Base-by-base conservation (phyloP, 2,329 filamentous ascomycete genomes). In the Beauveria bassiana region DNA sequence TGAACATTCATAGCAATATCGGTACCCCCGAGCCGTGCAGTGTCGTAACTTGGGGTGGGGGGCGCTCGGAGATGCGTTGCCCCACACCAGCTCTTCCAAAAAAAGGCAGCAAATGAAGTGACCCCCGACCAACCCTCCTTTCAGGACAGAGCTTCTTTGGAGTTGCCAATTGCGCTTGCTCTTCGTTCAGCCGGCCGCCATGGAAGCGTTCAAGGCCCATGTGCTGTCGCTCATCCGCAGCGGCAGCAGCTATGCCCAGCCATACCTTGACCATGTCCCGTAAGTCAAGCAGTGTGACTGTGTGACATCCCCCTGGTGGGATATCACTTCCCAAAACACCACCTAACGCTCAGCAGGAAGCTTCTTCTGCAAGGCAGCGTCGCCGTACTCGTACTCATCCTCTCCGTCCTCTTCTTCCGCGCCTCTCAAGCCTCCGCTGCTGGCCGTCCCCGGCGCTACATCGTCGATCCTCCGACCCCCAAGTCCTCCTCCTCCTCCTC, bases 401-500 rank as follows among this genome's bases (percentile, higher is more conserved):
- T 73, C 50, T 70, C 74, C 55, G 42, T 70, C 45, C 18, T 71
- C 57, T 64, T 76, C 56, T 64, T 75, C 59, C 68, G 69, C 40
- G 31, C 70, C 55, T 65, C 69, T 49, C 64, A 69, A 63, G 59
- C 63, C 24, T 66, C 68, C 50, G 70, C 74, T 61, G 70, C 72
- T 46, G 74, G 76, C 59, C 70, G 68, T 65, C 76, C 81, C 9
- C 81, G 85, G 47, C 77, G 76, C 40, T 92, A 89, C 74, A 75
- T 73, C 51, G 81, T 91, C 34, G 79, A 84, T 5, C 81, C 47
- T 87, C 89, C n/a, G 83, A 84, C 45, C 71, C 58, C 59, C 31
- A 74, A 82, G 65, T 84, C 85, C 59, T 77, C 80, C 71, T 84
- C 86, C 71, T 84, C 86, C 71, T 31, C 9, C 65, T 84, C 85